Evolutionary conservation across 345 rosid genomes (phyloP), one percentile per base, ranked within the genome.

Genomic region (Populus euphratica): DNA sequence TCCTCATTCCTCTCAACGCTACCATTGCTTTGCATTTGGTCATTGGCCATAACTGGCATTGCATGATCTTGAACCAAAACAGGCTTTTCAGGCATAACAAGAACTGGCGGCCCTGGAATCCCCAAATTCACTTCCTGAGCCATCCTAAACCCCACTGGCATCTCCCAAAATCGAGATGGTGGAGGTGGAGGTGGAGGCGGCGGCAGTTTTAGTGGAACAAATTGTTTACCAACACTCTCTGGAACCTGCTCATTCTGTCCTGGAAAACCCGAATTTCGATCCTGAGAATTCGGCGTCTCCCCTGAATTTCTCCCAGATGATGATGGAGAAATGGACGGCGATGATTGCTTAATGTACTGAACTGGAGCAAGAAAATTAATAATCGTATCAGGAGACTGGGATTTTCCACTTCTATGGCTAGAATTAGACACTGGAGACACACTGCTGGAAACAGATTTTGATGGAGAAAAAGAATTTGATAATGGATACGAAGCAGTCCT

Each of bases 141-240:
- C 4, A 39, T 29, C 8, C 71, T 73, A 20, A 16, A 33, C 5
- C 56, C 79, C n/a, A 44, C 85, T 12, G 91, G 88, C 67, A 74
- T 67, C 81, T 88, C 92, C 90, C 86, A 88, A 68, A 88, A 83
- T 31, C 86, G 86, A 2, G 81, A 76, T n/a, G 93, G 98, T 0
- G 92, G 94, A 39, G 77, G 88, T 2, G 90, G 92, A 11, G 93
- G 93, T 1, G 97, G 98, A 0, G 94, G 92, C 1, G 97, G 98
- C 1, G 97, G 98, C 61, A 88, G 88, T 73, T 83, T 89, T 16
- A 31, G 44, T 1, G 89, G 83, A 35, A 77, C 69, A 84, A 68
- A 75, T 8, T 33, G 77, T 38, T 67, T 68, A 1, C 20, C 18
- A 76, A 80, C 73, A 59, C 77, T 76, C 33, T 44, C 25, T 12